Conservation (phyloP, 768 basidiomycete species). For the Podaxis pistillaris region DNA sequence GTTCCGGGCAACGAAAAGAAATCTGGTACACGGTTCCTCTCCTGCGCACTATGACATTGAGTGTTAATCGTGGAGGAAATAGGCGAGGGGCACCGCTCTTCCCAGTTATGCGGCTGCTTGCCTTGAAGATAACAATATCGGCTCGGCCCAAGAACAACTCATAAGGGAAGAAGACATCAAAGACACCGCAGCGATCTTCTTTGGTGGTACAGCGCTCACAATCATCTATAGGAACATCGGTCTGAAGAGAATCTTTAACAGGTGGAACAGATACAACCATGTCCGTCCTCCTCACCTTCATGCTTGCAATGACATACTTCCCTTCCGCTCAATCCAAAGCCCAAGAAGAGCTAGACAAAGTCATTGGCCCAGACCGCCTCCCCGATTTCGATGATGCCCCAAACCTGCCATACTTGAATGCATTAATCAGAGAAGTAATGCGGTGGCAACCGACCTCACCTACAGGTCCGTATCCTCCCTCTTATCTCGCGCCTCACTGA, state of each 20-base stretch:
- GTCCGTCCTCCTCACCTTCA: slow-evolving; percentile 29
- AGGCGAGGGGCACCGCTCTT: not conserved
- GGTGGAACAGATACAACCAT: slow-evolving; percentile 25
- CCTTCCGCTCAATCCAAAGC: slow-evolving; percentile 38
- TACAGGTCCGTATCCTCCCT: slow-evolving; percentile 21
- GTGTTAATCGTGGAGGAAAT: not conserved
- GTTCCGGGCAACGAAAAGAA: slow-evolving; percentile 22
- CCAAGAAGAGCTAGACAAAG: slow-evolving; percentile 38
- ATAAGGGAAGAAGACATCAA: slow-evolving; percentile 5
- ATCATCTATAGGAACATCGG: not conserved
- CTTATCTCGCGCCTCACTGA: not conserved
- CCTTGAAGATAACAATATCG: slow-evolving; percentile 11
- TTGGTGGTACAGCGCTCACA: slow-evolving; percentile 5
- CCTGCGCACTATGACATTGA: not conserved
- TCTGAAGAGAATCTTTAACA: slow-evolving; percentile 16
- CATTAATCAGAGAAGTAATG: slow-evolving; percentile 35
- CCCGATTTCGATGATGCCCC: slow-evolving; percentile 36
- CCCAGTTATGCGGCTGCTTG: slow-evolving; percentile 2
- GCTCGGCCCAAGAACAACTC: not conserved
- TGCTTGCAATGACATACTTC: slow-evolving; percentile 39
- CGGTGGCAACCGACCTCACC: slow-evolving; percentile 30
- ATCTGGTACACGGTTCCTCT: slow-evolving; percentile 16
- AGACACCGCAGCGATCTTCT: slow-evolving; percentile 15
- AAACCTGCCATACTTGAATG: slow-evolving; percentile 36
- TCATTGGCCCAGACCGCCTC: slow-evolving; percentile 35